A percentile compares a stretch with the other conserved stretches of the same genome.
These are phyloP conservation scores for Drechslerella dactyloides DNA, from an alignment of 2,329 filamentous ascomycete genomes.

Conservation along the genomic window DNA sequence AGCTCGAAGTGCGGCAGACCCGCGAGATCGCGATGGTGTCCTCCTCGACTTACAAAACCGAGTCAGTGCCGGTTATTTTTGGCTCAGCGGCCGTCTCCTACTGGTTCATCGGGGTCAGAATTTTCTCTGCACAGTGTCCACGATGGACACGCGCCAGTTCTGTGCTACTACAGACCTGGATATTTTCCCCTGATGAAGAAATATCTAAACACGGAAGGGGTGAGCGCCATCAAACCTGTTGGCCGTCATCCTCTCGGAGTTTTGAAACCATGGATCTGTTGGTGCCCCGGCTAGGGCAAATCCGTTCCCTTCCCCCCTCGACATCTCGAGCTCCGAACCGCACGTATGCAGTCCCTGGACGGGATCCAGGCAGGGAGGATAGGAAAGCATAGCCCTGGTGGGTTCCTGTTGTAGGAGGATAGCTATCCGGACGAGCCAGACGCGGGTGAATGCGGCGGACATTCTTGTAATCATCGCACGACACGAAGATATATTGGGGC, in stretches of 20 bases:
- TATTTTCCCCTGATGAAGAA: too few relatives aligned
- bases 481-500: not conserved
- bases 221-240: not conserved
- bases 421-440: too few relatives aligned
- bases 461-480: not conserved
- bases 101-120: not conserved
- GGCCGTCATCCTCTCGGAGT: not conserved
- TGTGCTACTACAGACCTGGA: not conserved
- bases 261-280: slow-evolving; percentile 5
- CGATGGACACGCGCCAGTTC: slow-evolving; percentile 12
- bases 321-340: not conserved
- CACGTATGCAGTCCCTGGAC: too few relatives aligned
- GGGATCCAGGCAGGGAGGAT: not conserved
- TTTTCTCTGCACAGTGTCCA: slow-evolving; percentile 8
- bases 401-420: too few relatives aligned
- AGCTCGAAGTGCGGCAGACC: not conserved
- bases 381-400: not conserved
- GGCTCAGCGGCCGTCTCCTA: not conserved
- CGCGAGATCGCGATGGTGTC: slow-evolving; percentile 3
- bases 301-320: not conserved
- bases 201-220: too few relatives aligned
- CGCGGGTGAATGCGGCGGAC: not conserved
- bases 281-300: not conserved
- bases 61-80: slow-evolving; percentile 1
- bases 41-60: not conserved